Conservation (phyloP, 768 basidiomycete species). For the Chalciporus piperatus region DNA sequence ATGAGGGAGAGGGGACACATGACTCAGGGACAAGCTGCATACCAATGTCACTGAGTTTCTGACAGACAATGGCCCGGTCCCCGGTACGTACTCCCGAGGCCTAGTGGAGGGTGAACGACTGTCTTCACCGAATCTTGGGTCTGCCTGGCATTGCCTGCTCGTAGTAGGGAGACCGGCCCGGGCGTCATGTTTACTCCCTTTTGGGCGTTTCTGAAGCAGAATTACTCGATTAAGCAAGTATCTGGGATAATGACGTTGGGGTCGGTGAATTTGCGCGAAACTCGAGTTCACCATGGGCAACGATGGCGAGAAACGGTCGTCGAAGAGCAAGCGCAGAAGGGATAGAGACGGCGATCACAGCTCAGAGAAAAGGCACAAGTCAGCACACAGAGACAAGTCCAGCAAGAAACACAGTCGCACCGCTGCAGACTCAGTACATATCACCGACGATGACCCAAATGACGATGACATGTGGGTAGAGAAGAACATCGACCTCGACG, state of each 20-base stretch:
- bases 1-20: no score
- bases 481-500: slow-evolving; percentile 79
- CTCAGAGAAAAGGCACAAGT: slow-evolving; percentile 54
- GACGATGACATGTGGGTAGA: slow-evolving; percentile 84
- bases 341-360: slow-evolving; percentile 45
- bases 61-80: no score
- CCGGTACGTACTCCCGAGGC: no score
- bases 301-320: slow-evolving; percentile 15
- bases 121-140: no score
- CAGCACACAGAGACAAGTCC: slow-evolving; percentile 38
- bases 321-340: slow-evolving; percentile 27
- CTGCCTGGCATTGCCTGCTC: no score
- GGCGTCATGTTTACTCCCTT: no score
- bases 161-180: no score
- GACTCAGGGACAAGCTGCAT: no score
- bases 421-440: slow-evolving; percentile 32
- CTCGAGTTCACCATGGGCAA: slow-evolving; percentile 20
- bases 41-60: no score
- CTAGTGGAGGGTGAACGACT: no score
- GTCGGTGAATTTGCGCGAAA: not conserved
- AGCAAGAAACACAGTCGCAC: slow-evolving; percentile 37
- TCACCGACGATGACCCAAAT: slow-evolving; percentile 70
- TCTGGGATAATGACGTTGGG: not conserved
- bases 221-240: not conserved
- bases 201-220: no score